Evolutionary conservation across 1,284 basidiomycete genomes (phyloP).

Genomic region (Ustilago curta): DNA sequence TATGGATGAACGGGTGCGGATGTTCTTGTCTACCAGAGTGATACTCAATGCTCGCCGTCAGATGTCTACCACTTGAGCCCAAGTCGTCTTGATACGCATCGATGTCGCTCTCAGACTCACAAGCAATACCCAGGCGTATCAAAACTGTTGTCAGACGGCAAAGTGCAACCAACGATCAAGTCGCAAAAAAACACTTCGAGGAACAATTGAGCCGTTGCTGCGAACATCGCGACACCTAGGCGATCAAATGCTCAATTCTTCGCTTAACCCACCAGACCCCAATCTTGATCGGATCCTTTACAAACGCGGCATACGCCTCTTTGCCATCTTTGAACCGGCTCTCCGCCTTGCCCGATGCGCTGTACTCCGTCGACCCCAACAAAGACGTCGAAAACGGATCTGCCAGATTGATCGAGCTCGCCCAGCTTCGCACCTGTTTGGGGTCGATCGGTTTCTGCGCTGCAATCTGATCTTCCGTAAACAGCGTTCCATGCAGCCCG

Average conservation of each 20-base stretch:
- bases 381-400: conserved; percentile 37
- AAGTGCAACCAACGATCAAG: conserved; percentile 3
- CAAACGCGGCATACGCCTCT: conserved; percentile 38
- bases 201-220: not conserved
- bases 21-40: conserved; percentile 17
- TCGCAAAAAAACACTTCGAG: not conserved
- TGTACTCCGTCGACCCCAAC: conserved; percentile 17
- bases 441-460: conserved; percentile 51
- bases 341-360: conserved; percentile 23
- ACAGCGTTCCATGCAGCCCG: conserved; percentile 69
- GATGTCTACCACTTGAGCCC: not conserved
- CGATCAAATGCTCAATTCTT: conserved; percentile 41
- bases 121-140: not conserved
- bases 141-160: not conserved
- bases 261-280: conserved; percentile 53
- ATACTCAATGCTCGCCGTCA: not conserved
- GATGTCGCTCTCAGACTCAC: not conserved
- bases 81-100: not conserved
- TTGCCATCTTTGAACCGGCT: conserved; percentile 23
- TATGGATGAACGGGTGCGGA: conserved; percentile 14
- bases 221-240: conserved; percentile 7
- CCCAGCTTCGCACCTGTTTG: conserved; percentile 42
- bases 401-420: conserved; percentile 29
- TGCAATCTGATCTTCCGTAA: conserved; percentile 63
- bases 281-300: conserved; percentile 35